Base-by-base conservation (phyloP, 1,284 basidiomycete species). In the Fomitiporia mediterranea region DNA sequence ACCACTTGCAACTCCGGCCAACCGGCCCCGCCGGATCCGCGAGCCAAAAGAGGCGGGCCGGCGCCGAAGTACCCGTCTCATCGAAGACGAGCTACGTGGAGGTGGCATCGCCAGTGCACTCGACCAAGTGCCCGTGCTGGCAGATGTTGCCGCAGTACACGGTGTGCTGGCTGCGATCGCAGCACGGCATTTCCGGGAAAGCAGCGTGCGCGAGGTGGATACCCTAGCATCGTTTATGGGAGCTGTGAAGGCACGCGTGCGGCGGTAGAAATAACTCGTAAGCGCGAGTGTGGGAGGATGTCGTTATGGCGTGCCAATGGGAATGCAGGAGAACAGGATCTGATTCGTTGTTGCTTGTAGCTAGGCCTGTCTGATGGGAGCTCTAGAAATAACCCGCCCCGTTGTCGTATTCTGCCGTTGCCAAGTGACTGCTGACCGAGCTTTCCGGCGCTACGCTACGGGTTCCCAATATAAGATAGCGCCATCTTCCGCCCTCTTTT, bases 191-290 rank as follows among this genome's bases (percentile, higher is more conserved):
- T 89, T 89, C 66, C 73, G 77, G 57, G 80, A 83, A 54, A 68
- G 74, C 23, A 67, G 73, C 7, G 77, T 83, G 28, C 82, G 83
- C 67, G 89, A 91, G 68, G 81, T 86, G 51, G 88, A 91, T 59
- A 85, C 82, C n/a, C 71, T 91, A 35, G 83, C 85, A n/a, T 76
- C 80, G 43, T 91, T 91, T 62, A 83, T 89, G 82, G 82, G 78
- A 65, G 77, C 81, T 17, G 79, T 89, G 74, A 86, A 81, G 68
- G 74, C 79, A 27, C 85, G 52, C n/a, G n/a, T n/a, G 52, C n/a
- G 40, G 39, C 34, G n/a, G 11, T 69, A 76, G 75, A 67, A 70
- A 70, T 61, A 70, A 64, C 54, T 60, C 38, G 55, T 34, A 15
- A 42, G 9, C 25, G 19, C 19, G 35, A n/a, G 32, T 13, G 35